Conservation (phyloP, 2,329 filamentous ascomycete species). For the Neospermospora avenae region DNA sequence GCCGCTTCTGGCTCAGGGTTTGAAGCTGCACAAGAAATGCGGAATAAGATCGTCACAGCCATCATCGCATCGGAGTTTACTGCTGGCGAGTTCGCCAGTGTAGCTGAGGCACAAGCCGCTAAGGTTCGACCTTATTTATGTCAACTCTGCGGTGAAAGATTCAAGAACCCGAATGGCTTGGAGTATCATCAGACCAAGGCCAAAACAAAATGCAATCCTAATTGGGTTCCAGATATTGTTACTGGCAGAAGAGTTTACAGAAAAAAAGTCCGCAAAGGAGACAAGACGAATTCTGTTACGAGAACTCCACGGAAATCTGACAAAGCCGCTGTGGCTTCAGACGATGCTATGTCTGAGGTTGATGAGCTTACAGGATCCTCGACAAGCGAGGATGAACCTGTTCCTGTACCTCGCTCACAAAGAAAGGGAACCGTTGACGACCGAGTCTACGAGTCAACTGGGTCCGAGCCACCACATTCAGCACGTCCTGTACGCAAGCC, state of each 20-base stretch:
- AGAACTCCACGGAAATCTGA: neutral
- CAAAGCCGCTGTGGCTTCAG: neutral
- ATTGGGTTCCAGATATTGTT: constrained; percentile 18
- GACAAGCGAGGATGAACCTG: neutral
- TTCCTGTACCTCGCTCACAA: neutral
- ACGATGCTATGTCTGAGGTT: neutral
- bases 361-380: neutral
- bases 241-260: constrained; percentile 7
- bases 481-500: neutral
- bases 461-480: neutral
- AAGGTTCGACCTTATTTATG: constrained; percentile 32
- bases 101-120: constrained; percentile 19
- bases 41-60: constrained; percentile 30
- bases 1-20: constrained; percentile 10
- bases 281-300: neutral
- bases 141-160: constrained; percentile 29
- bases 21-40: constrained; percentile 27
- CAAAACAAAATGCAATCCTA: constrained; percentile 34
- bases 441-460: neutral
- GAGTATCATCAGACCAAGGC: constrained; percentile 35
- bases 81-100: constrained; percentile 12
- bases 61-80: constrained; percentile 15
- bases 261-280: constrained; percentile 8
- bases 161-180: constrained; percentile 35
- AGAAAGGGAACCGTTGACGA: neutral